Conservation (phyloP, 345 rosid genomes). For the Populus tremula region DNA sequence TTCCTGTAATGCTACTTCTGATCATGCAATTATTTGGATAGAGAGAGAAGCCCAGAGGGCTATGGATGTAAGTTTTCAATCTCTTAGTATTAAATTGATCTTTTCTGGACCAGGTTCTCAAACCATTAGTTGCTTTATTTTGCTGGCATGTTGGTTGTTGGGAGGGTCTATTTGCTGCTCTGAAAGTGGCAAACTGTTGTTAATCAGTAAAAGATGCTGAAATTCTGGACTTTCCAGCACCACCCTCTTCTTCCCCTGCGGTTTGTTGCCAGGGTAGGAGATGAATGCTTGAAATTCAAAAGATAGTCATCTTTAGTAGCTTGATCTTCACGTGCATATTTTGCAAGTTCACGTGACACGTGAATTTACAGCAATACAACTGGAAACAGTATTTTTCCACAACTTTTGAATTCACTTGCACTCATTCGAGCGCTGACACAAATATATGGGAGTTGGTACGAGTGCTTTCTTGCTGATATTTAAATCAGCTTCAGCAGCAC, state of each 20-base stretch:
- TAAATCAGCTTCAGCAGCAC: background rate
- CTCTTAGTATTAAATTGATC: background rate
- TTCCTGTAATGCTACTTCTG: slow-evolving; percentile 92
- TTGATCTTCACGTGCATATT: background rate
- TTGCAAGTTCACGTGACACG: background rate
- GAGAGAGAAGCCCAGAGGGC: slow-evolving; percentile 85
- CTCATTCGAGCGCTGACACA: background rate
- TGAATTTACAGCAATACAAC: background rate
- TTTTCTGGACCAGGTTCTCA: background rate
- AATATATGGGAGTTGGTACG: background rate
- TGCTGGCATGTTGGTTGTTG: background rate
- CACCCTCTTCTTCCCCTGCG: background rate
- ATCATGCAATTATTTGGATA: slow-evolving; percentile 88
- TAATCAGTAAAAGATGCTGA: background rate
- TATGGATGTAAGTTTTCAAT: slow-evolving; percentile 49
- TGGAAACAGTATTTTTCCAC: background rate
- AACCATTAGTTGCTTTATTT: background rate
- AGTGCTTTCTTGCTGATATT: background rate
- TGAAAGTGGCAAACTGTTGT: background rate
- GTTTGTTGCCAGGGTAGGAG: background rate
- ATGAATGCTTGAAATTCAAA: slow-evolving; percentile 1
- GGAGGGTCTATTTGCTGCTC: background rate
- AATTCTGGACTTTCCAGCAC: background rate
- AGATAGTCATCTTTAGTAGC: background rate
- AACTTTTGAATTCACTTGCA: background rate